Percentiles rank a stretch among this genome's conserved stretches.
Evolutionary conservation across 163 green algal genomes (phyloP).

Genomic region (Trebouxiophyceae sp.): DNA sequence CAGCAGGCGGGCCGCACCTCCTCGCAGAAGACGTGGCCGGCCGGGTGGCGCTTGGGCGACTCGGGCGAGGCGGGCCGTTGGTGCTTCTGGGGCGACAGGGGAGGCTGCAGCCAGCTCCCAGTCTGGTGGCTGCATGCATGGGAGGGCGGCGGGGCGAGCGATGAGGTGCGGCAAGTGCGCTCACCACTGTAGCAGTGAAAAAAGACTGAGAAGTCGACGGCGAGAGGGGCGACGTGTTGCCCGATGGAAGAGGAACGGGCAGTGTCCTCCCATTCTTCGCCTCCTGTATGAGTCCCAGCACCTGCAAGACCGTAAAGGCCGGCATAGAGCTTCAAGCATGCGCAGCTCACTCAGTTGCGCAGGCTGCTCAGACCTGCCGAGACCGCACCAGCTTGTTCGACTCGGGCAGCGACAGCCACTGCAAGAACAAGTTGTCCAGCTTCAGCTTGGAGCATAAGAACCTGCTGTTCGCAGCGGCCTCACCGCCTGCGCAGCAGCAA

Average conservation of each 20-base stretch:
- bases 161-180: background rate
- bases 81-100: slow-evolving; percentile 49
- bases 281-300: slow-evolving; percentile 77
- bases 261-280: slow-evolving; percentile 59
- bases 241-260: slow-evolving; percentile 25
- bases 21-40: slow-evolving; percentile 3
- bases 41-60: slow-evolving; percentile 22
- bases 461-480: no score
- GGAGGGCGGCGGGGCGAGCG: background rate
- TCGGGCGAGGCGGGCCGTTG: slow-evolving; percentile 32
- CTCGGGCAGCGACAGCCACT: slow-evolving; percentile 87
- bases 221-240: slow-evolving; percentile 46
- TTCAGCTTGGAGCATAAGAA: slow-evolving; percentile 41
- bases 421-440: slow-evolving; percentile 94
- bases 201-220: slow-evolving; percentile 27
- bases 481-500: no score
- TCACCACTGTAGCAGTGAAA: slow-evolving; percentile 2
- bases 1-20: slow-evolving; percentile 6
- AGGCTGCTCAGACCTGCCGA: background rate
- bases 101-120: slow-evolving; percentile 27
- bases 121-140: background rate
- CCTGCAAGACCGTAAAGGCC: slow-evolving; percentile 33
- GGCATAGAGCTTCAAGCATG: background rate
- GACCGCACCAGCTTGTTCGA: slow-evolving; percentile 72
- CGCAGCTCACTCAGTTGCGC: background rate